These are phyloP conservation scores for Candida dajiaensis DNA, from an alignment of 805 yeast species.

Conservation along the genomic window DNA sequence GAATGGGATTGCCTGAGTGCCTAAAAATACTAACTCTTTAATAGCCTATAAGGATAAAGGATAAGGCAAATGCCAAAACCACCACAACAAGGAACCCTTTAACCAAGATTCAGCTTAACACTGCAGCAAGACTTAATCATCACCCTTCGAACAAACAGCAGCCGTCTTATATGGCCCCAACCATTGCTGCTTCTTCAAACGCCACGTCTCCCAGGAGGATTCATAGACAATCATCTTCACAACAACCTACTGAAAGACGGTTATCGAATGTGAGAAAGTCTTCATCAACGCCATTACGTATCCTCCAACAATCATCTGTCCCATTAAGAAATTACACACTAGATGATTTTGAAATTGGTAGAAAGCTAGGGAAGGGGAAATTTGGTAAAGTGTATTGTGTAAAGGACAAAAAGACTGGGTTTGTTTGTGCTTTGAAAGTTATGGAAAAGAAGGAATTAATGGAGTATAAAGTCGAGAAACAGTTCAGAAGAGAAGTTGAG, in stretches of 20 bases:
- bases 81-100: constrained; percentile 18
- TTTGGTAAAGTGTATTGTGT: constrained; percentile 92
- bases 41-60: constrained; percentile 3
- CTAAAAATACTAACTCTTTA: neutral
- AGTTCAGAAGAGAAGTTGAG: constrained; percentile 86
- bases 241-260: constrained; percentile 1
- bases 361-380: constrained; percentile 86
- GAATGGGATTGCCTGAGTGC: neutral
- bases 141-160: constrained; percentile 4
- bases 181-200: constrained; percentile 22
- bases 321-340: constrained; percentile 33
- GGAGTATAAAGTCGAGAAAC: constrained; percentile 72
- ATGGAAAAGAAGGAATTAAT: constrained; percentile 81
- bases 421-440: constrained; percentile 83
- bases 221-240: constrained; percentile 7
- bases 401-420: constrained; percentile 66
- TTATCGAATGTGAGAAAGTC: constrained; percentile 5
- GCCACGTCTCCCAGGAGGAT: constrained; percentile 18
- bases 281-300: constrained; percentile 17
- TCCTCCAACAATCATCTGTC: constrained; percentile 20
- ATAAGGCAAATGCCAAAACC: constrained; percentile 1
- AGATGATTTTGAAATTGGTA: constrained; percentile 80
- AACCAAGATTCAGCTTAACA: constrained; percentile 21
- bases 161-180: constrained; percentile 27
- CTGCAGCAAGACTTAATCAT: constrained; percentile 9